A percentile compares a stretch with the other conserved stretches of the same genome.
Conservation (phyloP, 177 flowering plant species). For the Vitis hybrid region DNA sequence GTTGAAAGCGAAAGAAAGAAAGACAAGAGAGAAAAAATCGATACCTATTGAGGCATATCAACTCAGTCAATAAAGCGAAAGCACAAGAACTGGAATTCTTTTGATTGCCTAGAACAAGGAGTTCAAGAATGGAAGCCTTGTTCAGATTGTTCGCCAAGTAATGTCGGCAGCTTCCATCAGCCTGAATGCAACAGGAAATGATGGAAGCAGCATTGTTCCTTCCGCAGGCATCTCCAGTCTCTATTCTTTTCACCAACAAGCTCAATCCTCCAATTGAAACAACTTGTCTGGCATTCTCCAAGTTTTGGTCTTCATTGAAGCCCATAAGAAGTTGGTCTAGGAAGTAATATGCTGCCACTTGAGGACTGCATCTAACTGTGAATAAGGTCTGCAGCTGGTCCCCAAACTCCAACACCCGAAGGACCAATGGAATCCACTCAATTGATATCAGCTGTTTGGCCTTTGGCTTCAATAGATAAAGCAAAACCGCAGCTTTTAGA, state of each 20-base stretch:
- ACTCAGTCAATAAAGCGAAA: conserved; percentile 42
- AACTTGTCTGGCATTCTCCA: conserved; percentile 55
- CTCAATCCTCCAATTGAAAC: conserved; percentile 59
- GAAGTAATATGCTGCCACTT: conserved; percentile 61
- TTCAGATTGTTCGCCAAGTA: conserved; percentile 52
- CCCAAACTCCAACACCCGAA: conserved; percentile 65
- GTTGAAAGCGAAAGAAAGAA: neutral
- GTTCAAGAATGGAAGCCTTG: conserved; percentile 44
- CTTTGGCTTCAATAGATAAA: conserved; percentile 58
- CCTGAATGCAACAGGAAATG: conserved; percentile 47
- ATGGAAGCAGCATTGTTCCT: conserved; percentile 39
- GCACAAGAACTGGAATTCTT: conserved; percentile 22
- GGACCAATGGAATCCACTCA: conserved; percentile 63
- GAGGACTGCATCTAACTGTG: conserved; percentile 48
- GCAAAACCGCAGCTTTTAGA: conserved; percentile 59
- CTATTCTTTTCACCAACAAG: conserved; percentile 43
- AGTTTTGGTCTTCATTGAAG: conserved; percentile 51
- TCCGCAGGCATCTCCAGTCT: conserved; percentile 39
- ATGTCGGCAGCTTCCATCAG: conserved; percentile 57
- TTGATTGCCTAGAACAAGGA: conserved; percentile 32
- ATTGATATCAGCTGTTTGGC: conserved; percentile 65
- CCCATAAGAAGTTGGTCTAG: conserved; percentile 60
- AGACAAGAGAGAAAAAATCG: neutral
- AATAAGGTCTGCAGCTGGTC: conserved; percentile 58
- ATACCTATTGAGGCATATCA: conserved; percentile 61